Evolutionary conservation across 1,139 yeast species (phyloP).

Genomic region (Entelexis sorbosivorans): DNA sequence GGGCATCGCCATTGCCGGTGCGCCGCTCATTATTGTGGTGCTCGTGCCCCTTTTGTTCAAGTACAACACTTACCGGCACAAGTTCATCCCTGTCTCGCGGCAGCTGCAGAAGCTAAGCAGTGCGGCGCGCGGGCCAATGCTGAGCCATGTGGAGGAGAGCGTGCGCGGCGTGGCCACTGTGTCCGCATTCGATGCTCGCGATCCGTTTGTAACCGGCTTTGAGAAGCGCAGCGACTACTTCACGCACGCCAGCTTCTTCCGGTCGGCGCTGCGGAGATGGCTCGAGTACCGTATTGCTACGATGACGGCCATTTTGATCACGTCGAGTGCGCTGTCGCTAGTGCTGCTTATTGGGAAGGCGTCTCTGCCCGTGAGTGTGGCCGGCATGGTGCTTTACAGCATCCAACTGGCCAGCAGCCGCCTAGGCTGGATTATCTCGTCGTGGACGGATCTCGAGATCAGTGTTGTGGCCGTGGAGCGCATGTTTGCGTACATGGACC

Average conservation of each 20-base stretch:
- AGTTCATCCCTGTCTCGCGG: slow-evolving; percentile 67
- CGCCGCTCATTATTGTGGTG: slow-evolving; percentile 47
- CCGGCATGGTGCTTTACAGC: slow-evolving; percentile 56
- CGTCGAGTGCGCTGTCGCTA: slow-evolving; percentile 43
- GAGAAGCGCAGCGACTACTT: slow-evolving; percentile 52
- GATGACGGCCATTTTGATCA: slow-evolving; percentile 53
- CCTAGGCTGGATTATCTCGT: slow-evolving; percentile 17
- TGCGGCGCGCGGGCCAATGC: slow-evolving; percentile 62
- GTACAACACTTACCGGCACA: slow-evolving; percentile 70
- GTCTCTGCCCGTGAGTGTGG: slow-evolving; percentile 48
- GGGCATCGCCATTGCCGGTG: slow-evolving; percentile 49
- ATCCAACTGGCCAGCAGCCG: slow-evolving; percentile 16
- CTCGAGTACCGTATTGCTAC: slow-evolving; percentile 54
- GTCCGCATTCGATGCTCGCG: slow-evolving; percentile 42
- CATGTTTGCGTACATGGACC: slow-evolving; percentile 52
- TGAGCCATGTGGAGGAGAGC: slow-evolving; percentile 68
- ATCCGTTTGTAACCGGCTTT: slow-evolving; percentile 44
- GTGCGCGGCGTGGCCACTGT: slow-evolving; percentile 62
- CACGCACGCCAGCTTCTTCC: slow-evolving; percentile 45
- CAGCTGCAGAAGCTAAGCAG: slow-evolving; percentile 73
- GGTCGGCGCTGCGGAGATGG: slow-evolving; percentile 60
- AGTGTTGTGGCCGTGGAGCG: slow-evolving; percentile 67
- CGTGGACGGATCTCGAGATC: slow-evolving; percentile 20
- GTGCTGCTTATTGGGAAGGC: slow-evolving; percentile 44
- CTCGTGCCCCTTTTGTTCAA: slow-evolving; percentile 42